Evolutionary conservation across 192 early-diverging fungal genomes (phyloP), one percentile per base, ranked within the genome.

Genomic region (Rhizoclosmatium sp.): DNA sequence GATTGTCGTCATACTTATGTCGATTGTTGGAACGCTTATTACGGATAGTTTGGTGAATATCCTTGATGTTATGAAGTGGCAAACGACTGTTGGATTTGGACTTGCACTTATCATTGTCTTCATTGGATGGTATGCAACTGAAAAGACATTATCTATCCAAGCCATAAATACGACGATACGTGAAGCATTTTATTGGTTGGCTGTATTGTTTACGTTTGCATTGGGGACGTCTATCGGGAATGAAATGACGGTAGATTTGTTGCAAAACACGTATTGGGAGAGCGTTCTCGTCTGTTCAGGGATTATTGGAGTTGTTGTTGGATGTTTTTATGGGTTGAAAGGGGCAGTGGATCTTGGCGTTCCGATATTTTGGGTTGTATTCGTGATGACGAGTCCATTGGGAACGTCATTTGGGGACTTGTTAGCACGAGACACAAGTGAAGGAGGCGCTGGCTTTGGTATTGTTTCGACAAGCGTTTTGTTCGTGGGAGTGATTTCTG

Each of bases 21-120:
- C 19, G 7, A 31, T 64, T 7, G 61, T 64, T 9, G 61, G 61
- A 9, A 64, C 61, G 9, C 61, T 64, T 9, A 64, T 64, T 31
- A 64, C 61, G 31, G 61, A 64, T 64, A 64, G 31, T 31, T 31
- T 64, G 14, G 61, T 64, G 7, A 31, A 64, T 31, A 64, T 21
- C 39, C 61, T 64, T 9, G 23, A 39, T 9, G 61, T 64, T 64
- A 9, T 21, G 61, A 21, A 21, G 23, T 64, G 61, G 61, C 61
- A 64, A 64, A 64, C 61, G 7, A 64, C 61, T 64, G n/a, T 64
- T 31, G 61, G 61, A n/a, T 64, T 64, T 31, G 9, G 16, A 12
- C 7, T 31, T 21, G 61, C 61, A n/a, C 61, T 64, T 9, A 31
- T 39, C 39, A 9, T 64, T 31, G 39, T 31, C n/a, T 64, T 64